phyloP scores from a whole-genome alignment of 768 basidiomycete genomes.

The Collybia nuda region DNA sequence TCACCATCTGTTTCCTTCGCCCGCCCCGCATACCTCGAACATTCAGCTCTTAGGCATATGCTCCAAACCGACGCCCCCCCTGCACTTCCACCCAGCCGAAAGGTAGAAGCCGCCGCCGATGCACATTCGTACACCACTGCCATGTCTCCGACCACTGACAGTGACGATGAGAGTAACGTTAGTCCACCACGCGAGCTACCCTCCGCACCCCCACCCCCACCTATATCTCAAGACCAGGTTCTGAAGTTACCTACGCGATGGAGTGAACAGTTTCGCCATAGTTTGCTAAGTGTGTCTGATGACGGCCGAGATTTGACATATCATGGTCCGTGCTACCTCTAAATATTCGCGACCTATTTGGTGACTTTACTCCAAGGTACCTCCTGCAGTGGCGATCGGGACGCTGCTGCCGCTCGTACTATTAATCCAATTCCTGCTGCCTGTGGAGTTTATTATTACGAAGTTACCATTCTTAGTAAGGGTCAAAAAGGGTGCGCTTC shows the following conservation, averaged over 20 bases:
- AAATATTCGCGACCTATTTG: neutral
- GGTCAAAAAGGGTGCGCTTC: conserved; percentile 72
- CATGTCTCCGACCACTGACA: conserved; percentile 50
- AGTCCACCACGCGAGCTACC: conserved; percentile 46
- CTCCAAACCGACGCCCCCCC: conserved; percentile 56
- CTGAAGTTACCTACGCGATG: conserved; percentile 74
- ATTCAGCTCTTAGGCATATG: conserved; percentile 71
- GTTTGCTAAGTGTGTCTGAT: conserved; percentile 56
- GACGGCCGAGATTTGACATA: conserved; percentile 78
- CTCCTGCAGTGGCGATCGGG: conserved; percentile 64
- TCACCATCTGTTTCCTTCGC: conserved; percentile 45
- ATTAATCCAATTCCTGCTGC: conserved; percentile 76
- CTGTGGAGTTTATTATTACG: conserved; percentile 94
- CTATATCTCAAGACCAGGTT: conserved; percentile 35
- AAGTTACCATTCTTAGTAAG: conserved; percentile 81
- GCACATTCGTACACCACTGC: conserved; percentile 22
- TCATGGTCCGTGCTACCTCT: conserved; percentile 45
- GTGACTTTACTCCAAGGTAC: conserved; percentile 35
- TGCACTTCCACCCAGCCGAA: conserved; percentile 35
- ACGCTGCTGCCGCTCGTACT: conserved; percentile 83
- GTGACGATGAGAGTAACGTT: conserved; percentile 64
- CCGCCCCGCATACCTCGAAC: conserved; percentile 73
- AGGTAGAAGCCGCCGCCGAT: conserved; percentile 26
- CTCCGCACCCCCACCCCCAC: conserved; percentile 20
- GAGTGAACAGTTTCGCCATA: conserved; percentile 67